A percentile compares a stretch with the other conserved stretches of the same genome.
Conservation (phyloP, 2,329 filamentous ascomycete species). For the Nothophaeocryptopus gaeumannii region DNA sequence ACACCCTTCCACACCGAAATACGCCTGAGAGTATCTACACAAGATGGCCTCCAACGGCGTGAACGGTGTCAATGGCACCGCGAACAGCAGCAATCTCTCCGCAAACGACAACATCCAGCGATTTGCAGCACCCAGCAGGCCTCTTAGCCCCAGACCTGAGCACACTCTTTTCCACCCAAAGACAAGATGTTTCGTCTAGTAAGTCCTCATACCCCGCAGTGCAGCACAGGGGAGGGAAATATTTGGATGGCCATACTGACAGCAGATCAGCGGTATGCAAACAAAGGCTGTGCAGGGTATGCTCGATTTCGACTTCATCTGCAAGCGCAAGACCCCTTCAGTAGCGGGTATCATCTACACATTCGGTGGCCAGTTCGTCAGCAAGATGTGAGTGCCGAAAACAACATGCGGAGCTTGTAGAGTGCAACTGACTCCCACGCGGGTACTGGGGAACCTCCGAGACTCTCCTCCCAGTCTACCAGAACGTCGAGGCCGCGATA, state of each 20-base stretch:
- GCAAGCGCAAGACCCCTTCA: slow-evolving; percentile 94
- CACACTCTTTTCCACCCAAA: slow-evolving; percentile 98
- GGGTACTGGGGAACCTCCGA: slow-evolving; percentile 99
- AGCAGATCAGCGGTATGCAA: slow-evolving; percentile 71
- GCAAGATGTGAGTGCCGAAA: slow-evolving; percentile 73
- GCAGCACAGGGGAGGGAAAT: not conserved
- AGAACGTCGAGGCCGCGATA: slow-evolving; percentile 86
- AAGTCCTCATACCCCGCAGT: slow-evolving; percentile 39
- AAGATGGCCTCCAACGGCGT: slow-evolving; percentile 42
- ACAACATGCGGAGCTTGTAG: not conserved
- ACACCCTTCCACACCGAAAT: not conserved
- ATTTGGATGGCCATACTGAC: slow-evolving; percentile 28
- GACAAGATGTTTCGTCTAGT: slow-evolving; percentile 99
- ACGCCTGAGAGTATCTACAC: slow-evolving; percentile 21
- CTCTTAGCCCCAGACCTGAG: slow-evolving; percentile 79
- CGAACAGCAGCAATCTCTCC: slow-evolving; percentile 48
- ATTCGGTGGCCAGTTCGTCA: slow-evolving; percentile 99
- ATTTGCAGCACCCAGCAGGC: slow-evolving; percentile 88
- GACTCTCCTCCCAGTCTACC: slow-evolving; percentile 97
- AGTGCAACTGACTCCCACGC: not conserved
- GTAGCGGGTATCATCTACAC: slow-evolving; percentile 99
- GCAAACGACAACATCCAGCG: slow-evolving; percentile 99
- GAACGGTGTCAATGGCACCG: slow-evolving; percentile 30
- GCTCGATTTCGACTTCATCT: slow-evolving; percentile 99
- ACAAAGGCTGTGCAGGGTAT: slow-evolving; percentile 66